Evolutionary conservation across 129 eudicot genomes (phyloP).

Genomic region (Lonicera japonica): DNA sequence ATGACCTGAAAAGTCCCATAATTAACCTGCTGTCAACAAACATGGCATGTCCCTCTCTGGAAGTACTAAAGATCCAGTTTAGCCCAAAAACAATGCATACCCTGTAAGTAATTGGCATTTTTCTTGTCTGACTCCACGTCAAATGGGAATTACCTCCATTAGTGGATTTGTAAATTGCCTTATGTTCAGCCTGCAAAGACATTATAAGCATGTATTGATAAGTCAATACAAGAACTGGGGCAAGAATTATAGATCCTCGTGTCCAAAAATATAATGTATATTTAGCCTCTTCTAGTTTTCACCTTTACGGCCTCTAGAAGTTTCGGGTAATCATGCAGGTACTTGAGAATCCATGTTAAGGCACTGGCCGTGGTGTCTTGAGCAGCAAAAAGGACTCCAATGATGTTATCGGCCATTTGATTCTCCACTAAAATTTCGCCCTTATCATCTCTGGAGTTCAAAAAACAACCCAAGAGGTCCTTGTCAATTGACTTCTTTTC

Average conservation of each 20-base stretch:
- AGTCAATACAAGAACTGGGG: background rate
- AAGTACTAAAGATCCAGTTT: background rate
- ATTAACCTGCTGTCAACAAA: background rate
- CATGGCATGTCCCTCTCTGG: background rate
- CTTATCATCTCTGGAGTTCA: conserved; percentile 40
- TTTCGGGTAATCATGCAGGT: conserved; percentile 40
- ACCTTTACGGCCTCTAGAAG: conserved; percentile 48
- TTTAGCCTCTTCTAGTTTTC: conserved; percentile 2
- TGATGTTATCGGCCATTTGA: conserved; percentile 53
- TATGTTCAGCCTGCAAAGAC: conserved; percentile 51
- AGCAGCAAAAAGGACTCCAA: conserved; percentile 59
- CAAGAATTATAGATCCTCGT: background rate
- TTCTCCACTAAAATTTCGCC: conserved; percentile 32
- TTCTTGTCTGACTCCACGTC: conserved; percentile 63
- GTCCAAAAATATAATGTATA: too few species aligned
- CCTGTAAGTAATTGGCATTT: conserved; percentile 54
- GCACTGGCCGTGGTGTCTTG: conserved; percentile 62
- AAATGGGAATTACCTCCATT: conserved; percentile 27
- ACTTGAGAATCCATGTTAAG: conserved; percentile 57
- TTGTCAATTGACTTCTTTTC: conserved; percentile 33
- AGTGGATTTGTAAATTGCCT: conserved; percentile 27
- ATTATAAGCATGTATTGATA: conserved; percentile 6
- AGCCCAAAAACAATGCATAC: conserved; percentile 19
- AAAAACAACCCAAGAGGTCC: conserved; percentile 34
- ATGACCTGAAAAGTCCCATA: conserved; percentile 36